Evolutionary conservation across 2,329 filamentous ascomycete species (phyloP).

Genomic region (Nothopassalora personata): DNA sequence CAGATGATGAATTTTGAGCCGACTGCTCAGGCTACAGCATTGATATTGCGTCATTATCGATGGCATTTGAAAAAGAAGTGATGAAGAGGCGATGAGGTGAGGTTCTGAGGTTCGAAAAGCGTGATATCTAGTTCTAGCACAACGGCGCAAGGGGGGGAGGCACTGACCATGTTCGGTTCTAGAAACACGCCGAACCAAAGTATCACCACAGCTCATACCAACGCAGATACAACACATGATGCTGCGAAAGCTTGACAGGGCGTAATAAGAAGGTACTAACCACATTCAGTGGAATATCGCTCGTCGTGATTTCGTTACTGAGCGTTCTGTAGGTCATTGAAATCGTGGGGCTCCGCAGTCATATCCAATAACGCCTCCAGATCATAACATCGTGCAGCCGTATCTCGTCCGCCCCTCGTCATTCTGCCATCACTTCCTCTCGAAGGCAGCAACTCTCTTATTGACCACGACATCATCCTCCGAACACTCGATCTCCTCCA

Average conservation of each 20-base stretch:
- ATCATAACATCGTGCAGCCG: not conserved
- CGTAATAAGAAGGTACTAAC: too few relatives aligned
- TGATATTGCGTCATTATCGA: not conserved
- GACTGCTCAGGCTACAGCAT: too few relatives aligned
- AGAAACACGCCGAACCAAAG: not conserved
- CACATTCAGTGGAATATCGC: too few relatives aligned
- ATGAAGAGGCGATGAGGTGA: not conserved
- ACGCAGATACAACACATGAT: too few relatives aligned
- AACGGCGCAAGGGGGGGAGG: not conserved
- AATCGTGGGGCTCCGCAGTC: not conserved
- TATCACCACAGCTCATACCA: not conserved
- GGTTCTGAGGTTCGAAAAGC: not conserved
- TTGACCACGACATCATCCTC: conserved; percentile 28
- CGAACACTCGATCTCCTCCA: conserved; percentile 47
- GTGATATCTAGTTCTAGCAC: not conserved
- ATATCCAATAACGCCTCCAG: not conserved
- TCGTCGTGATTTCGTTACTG: too few relatives aligned
- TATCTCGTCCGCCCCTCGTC: not conserved
- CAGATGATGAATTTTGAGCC: too few relatives aligned
- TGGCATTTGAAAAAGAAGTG: not conserved
- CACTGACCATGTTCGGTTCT: not conserved
- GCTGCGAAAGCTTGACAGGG: too few relatives aligned
- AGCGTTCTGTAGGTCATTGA: not conserved
- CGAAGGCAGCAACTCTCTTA: conserved; percentile 22
- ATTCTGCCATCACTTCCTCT: conserved; percentile 17